A percentile compares a stretch with the other conserved stretches of the same genome.
These are phyloP conservation scores for Tolypocladium guangdongense DNA, from an alignment of 2,329 filamentous ascomycete species.

Conservation along the genomic window DNA sequence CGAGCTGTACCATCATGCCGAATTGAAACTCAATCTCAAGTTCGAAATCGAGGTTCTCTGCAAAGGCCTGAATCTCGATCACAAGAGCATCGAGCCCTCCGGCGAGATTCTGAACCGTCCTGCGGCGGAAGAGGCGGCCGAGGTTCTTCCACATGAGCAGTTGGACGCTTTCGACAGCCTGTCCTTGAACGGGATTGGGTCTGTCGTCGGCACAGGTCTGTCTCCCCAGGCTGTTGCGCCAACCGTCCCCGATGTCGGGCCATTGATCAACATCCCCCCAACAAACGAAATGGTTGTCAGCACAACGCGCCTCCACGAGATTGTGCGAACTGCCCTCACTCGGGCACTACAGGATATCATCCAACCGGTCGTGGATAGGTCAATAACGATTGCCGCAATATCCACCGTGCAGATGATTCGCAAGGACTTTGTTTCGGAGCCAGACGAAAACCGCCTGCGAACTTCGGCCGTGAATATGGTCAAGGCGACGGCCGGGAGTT, in stretches of 20 bases:
- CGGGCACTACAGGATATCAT: slow-evolving; percentile 94
- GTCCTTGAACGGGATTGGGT: slow-evolving; percentile 61
- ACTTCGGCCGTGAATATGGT: slow-evolving; percentile 88
- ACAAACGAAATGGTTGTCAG: slow-evolving; percentile 70
- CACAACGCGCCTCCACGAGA: slow-evolving; percentile 55
- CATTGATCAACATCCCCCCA: slow-evolving; percentile 69
- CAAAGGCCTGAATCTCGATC: slow-evolving; percentile 82
- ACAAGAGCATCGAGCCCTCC: slow-evolving; percentile 82
- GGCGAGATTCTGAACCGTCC: slow-evolving; percentile 73
- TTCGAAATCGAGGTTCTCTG: slow-evolving; percentile 98
- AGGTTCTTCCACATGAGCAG: slow-evolving; percentile 52
- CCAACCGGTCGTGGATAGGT: slow-evolving; percentile 91
- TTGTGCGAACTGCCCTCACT: slow-evolving; percentile 77
- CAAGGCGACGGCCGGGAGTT: slow-evolving; percentile 82
- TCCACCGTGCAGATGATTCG: slow-evolving; percentile 90
- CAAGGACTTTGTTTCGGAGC: slow-evolving; percentile 92
- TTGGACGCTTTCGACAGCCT: slow-evolving; percentile 77
- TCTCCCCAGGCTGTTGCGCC: slow-evolving; percentile 69
- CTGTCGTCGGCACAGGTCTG: slow-evolving; percentile 59
- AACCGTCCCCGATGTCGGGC: slow-evolving; percentile 73
- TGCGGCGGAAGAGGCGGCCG: slow-evolving; percentile 49
- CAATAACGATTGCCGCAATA: slow-evolving; percentile 94
- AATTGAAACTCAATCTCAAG: slow-evolving; percentile 91
- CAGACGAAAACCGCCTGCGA: slow-evolving; percentile 76
- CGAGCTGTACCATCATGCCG: slow-evolving; percentile 86